Conservation (phyloP, 139 green algal species). For the Diplosphaera chodatii region DNA sequence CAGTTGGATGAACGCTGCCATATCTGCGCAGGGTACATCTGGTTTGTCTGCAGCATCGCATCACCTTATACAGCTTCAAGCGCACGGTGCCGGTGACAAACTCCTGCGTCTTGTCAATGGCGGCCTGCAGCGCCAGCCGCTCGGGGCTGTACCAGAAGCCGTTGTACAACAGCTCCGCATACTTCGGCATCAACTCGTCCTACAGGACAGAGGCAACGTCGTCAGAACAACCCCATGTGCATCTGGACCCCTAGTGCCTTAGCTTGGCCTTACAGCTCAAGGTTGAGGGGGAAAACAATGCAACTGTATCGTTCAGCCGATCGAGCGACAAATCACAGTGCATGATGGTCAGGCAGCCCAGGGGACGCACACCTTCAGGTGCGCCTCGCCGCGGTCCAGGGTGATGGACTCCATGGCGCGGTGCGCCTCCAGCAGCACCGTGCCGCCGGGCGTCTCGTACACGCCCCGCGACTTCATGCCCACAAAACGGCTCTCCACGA, state of each 20-base stretch:
- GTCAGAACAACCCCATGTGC: no score
- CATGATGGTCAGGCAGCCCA: background rate
- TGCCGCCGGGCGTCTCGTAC: constrained; percentile 98
- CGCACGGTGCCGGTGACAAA: constrained; percentile 68
- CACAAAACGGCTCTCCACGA: constrained; percentile 97
- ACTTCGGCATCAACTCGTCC: constrained; percentile 69
- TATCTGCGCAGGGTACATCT: no score
- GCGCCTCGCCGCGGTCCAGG: constrained; percentile 83
- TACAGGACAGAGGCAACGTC: constrained; percentile 28
- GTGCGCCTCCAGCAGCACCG: constrained; percentile 80
- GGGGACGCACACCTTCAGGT: constrained; percentile 69
- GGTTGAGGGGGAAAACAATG: no score
- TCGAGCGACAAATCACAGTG: no score
- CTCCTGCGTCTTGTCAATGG: constrained; percentile 83
- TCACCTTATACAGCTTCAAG: constrained; percentile 89
- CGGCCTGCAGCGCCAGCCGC: constrained; percentile 80
- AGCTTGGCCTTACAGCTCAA: no score
- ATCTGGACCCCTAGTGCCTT: no score
- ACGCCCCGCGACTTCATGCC: constrained; percentile 92
- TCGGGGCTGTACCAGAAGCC: constrained; percentile 77
- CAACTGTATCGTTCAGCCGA: no score
- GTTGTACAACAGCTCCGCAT: constrained; percentile 87
- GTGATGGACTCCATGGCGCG: constrained; percentile 85
- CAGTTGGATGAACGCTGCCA: no score
- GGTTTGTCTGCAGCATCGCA: background rate